phyloP scores from a whole-genome alignment of 2,329 filamentous ascomycete genomes.

The Trichoderma aggressivum region DNA sequence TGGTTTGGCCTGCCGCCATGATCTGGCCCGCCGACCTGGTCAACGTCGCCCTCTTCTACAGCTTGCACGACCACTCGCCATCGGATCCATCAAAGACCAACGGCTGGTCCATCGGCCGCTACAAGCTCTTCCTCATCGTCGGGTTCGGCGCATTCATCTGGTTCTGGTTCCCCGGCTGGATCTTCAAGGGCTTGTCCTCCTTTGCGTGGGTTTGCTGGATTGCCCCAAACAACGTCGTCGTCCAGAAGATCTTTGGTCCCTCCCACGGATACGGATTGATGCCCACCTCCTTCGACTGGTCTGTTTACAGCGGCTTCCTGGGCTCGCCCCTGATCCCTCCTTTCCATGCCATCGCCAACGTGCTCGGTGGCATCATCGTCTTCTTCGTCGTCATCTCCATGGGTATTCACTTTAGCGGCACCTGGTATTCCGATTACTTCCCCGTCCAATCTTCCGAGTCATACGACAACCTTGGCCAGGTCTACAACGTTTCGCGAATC shows the following conservation, averaged over 20 bases:
- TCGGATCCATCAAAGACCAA: slow-evolving; percentile 49
- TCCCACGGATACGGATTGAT: slow-evolving; percentile 56
- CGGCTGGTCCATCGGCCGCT: slow-evolving; percentile 63
- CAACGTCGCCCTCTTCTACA: slow-evolving; percentile 51
- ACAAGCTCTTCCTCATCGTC: slow-evolving; percentile 59
- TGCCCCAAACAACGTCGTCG: slow-evolving; percentile 55
- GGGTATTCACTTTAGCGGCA: slow-evolving; percentile 55
- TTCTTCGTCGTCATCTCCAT: slow-evolving; percentile 58
- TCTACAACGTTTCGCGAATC: slow-evolving; percentile 60
- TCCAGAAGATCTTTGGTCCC: slow-evolving; percentile 62
- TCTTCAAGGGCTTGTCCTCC: slow-evolving; percentile 59
- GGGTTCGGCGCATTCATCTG: slow-evolving; percentile 49
- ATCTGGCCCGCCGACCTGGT: slow-evolving; percentile 56
- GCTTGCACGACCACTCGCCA: slow-evolving; percentile 43
- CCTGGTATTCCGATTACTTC: slow-evolving; percentile 57
- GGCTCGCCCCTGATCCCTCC: slow-evolving; percentile 51
- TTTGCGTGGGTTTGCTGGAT: slow-evolving; percentile 63
- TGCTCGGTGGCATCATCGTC: slow-evolving; percentile 49
- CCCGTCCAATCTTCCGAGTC: slow-evolving; percentile 59
- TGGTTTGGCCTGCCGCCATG: slow-evolving; percentile 55
- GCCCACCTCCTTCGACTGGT: slow-evolving; percentile 58
- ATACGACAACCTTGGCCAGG: slow-evolving; percentile 60
- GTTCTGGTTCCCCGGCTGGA: slow-evolving; percentile 62
- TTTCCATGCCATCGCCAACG: slow-evolving; percentile 55
- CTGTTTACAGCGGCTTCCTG: slow-evolving; percentile 46